A percentile compares a stretch with the other conserved stretches of the same genome.
phyloP scores from a whole-genome alignment of 2,329 filamentous ascomycete species.

The Aaosphaeria arxii region DNA sequence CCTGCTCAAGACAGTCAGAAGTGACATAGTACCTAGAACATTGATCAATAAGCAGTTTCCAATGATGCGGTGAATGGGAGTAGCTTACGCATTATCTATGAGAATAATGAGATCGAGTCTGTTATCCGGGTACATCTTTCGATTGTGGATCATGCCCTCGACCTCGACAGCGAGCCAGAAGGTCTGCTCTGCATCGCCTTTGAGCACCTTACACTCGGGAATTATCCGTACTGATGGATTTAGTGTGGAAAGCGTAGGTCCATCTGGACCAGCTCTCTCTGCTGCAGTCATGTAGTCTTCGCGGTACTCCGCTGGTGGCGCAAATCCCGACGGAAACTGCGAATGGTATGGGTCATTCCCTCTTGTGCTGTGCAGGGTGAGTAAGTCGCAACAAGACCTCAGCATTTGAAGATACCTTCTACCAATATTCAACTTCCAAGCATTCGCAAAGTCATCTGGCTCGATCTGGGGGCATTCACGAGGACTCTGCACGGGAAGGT shows the following conservation, averaged over 20 bases:
- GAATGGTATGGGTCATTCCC: no score
- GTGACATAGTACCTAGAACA: conserved; percentile 25
- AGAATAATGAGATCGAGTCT: conserved; percentile 34
- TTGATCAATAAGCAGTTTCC: conserved; percentile 2
- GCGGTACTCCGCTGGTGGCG: no score
- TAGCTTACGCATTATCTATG: conserved; percentile 22
- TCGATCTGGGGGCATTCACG: no score
- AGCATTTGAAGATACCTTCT: no score
- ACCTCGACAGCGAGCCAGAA: conserved; percentile 31
- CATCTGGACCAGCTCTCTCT: no score
- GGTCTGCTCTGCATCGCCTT: conserved; percentile 11
- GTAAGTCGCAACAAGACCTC: no score
- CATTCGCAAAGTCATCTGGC: no score
- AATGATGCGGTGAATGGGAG: neutral
- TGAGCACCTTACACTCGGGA: conserved; percentile 18
- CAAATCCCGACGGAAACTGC: no score
- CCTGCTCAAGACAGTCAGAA: conserved; percentile 18
- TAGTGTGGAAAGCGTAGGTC: conserved; percentile 15
- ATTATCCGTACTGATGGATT: conserved; percentile 18
- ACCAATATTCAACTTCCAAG: no score
- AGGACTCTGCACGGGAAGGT: no score
- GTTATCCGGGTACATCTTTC: conserved; percentile 9
- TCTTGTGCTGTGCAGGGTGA: no score
- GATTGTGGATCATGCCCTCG: conserved; percentile 24
- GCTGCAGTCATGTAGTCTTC: no score